These are phyloP conservation scores for Arctostaphylos glauca DNA, from an alignment of 148 eudicot genomes.

Conservation along the genomic window DNA sequence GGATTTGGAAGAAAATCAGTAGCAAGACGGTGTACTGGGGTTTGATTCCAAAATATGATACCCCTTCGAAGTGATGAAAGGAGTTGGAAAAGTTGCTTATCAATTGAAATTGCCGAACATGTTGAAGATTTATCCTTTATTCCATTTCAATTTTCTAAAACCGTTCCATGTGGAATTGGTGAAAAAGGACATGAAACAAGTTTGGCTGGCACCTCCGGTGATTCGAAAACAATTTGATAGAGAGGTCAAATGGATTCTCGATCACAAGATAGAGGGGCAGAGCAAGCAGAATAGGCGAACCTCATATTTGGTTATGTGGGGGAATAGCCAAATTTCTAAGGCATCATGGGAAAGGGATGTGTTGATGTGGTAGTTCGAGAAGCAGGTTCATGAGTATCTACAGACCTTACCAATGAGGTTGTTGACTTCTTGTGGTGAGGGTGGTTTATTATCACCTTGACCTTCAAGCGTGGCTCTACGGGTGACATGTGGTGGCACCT, in stretches of 20 bases:
- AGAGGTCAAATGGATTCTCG: background rate
- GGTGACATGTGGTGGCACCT: too few relatives aligned
- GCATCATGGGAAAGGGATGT: too few relatives aligned
- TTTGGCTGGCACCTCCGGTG: background rate
- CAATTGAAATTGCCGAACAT: background rate
- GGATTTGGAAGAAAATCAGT: too few relatives aligned
- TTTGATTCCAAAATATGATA: too few relatives aligned
- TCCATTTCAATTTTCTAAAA: background rate
- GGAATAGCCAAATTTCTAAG: background rate
- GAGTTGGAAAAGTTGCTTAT: background rate
- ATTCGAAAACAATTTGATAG: background rate
- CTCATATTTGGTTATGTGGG: background rate
- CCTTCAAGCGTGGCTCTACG: too few relatives aligned
- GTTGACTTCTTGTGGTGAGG: too few relatives aligned
- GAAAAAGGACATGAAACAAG: background rate
- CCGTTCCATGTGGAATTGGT: background rate
- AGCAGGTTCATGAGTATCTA: too few relatives aligned
- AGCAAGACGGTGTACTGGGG: too few relatives aligned
- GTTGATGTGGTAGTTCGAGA: too few relatives aligned
- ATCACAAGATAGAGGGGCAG: background rate
- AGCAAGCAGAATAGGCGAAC: background rate
- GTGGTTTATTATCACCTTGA: too few relatives aligned
- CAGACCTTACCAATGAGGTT: too few relatives aligned
- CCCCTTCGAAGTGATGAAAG: too few relatives aligned
- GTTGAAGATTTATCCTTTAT: background rate